These are phyloP conservation scores for Colletotrichum sp. DNA, from an alignment of 2,329 filamentous ascomycete genomes.

Conservation along the genomic window DNA sequence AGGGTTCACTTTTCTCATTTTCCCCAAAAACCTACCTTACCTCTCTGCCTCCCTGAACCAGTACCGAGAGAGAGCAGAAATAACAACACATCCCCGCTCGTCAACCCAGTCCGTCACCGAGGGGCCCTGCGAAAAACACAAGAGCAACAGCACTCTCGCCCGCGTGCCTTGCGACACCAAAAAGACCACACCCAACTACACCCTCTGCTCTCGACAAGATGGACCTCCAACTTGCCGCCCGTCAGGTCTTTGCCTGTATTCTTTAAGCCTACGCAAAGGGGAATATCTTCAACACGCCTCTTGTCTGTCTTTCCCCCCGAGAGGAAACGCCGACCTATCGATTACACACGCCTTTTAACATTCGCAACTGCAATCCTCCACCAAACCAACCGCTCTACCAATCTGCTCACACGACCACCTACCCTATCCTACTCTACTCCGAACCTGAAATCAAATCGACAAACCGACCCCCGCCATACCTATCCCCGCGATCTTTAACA, in stretches of 20 bases:
- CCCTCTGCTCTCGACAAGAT: constrained; percentile 18
- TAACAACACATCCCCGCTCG: background rate
- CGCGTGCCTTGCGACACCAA: background rate
- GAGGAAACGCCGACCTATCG: background rate
- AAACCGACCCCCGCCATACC: background rate
- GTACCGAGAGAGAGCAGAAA: background rate
- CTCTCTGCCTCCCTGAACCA: background rate
- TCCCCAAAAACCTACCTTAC: background rate
- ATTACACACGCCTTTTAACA: constrained; percentile 1
- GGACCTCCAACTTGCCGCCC: constrained; percentile 23
- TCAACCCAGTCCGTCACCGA: constrained; percentile 8
- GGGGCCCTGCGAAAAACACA: background rate
- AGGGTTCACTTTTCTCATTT: background rate
- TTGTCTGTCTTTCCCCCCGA: constrained; percentile 1
- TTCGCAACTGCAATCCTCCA: background rate
- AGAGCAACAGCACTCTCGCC: background rate
- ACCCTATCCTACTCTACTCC: background rate
- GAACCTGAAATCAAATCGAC: background rate
- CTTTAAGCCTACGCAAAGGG: constrained; percentile 17
- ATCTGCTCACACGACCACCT: constrained; percentile 20
- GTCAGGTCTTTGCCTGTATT: constrained; percentile 17
- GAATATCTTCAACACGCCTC: constrained; percentile 7
- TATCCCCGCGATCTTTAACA: background rate
- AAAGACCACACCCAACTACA: background rate
- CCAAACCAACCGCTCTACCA: background rate